Evolutionary conservation across 352 stramenopile species (phyloP).

Genomic region (Pelagophyceae sp.): DNA sequence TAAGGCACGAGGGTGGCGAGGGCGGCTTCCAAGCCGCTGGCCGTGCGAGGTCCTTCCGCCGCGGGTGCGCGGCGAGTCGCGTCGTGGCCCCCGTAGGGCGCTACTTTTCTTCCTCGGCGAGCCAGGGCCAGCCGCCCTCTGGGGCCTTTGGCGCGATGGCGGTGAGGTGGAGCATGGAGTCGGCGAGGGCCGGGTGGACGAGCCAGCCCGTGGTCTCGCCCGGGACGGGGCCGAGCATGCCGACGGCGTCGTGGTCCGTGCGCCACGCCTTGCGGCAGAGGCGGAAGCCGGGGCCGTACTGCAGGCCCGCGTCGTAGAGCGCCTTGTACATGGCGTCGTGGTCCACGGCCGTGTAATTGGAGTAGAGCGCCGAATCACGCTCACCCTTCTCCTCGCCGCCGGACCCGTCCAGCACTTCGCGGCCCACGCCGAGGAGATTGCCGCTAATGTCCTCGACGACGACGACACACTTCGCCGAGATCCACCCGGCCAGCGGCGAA

Average conservation of each 20-base stretch:
- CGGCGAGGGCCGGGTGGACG: constrained; percentile 17
- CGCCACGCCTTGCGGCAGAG: not conserved
- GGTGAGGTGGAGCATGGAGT: constrained; percentile 17
- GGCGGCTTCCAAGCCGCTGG: too few relatives aligned
- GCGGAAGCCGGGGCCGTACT: constrained; percentile 16
- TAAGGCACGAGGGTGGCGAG: too few relatives aligned
- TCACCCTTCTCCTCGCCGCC: not conserved
- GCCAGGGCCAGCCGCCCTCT: constrained; percentile 12
- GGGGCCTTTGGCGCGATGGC: constrained; percentile 4
- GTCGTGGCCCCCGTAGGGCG: not conserved
- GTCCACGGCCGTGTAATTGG: constrained; percentile 1
- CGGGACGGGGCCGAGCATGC: not conserved
- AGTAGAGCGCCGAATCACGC: not conserved
- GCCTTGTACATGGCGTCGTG: constrained; percentile 14
- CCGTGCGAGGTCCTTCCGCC: too few relatives aligned
- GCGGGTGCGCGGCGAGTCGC: too few relatives aligned
- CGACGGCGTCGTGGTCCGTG: constrained; percentile 12
- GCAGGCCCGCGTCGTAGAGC: constrained; percentile 3
- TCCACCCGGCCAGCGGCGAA: not conserved
- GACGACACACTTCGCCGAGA: constrained; percentile 8
- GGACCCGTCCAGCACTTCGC: not conserved
- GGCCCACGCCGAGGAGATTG: not conserved
- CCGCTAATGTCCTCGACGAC: not conserved
- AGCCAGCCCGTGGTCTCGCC: constrained; percentile 13
- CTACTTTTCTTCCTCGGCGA: not conserved